Evolutionary conservation across 306 rosid genomes (phyloP).

Genomic region (Lagenaria siceraria): DNA sequence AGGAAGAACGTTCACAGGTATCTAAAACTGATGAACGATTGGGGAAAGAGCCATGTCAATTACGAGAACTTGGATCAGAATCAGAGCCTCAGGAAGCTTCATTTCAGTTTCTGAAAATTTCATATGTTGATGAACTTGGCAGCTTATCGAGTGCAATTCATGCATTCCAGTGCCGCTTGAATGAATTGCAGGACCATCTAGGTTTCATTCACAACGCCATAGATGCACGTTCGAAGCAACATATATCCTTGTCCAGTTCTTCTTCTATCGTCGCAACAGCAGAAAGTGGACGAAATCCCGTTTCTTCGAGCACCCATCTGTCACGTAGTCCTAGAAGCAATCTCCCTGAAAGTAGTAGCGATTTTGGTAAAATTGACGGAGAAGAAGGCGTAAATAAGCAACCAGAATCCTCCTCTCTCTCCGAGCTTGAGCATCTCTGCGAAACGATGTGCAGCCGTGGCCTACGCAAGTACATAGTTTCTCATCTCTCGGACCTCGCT

Average conservation of each 20-base stretch:
- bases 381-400: neutral
- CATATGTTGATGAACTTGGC: constrained; percentile 20
- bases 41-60: neutral
- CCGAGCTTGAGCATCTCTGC: constrained; percentile 27
- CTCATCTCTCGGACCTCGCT: constrained; percentile 11
- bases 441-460: constrained; percentile 37
- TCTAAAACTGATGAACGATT: neutral
- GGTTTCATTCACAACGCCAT: constrained; percentile 30
- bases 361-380: neutral
- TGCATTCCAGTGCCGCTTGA: constrained; percentile 25
- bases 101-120: neutral
- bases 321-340: neutral
- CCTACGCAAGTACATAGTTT: constrained; percentile 29
- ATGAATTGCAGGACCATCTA: constrained; percentile 36
- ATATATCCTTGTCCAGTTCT: neutral
- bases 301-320: neutral
- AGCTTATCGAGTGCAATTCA: constrained; percentile 21
- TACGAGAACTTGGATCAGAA: neutral
- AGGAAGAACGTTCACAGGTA: neutral
- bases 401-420: neutral
- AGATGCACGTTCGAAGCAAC: constrained; percentile 16
- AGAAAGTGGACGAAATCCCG: neutral
- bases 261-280: neutral
- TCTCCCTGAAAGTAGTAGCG: neutral
- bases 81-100: neutral